Base-by-base conservation (phyloP, 169 alveolate species). In the Theileria sp. region DNA sequence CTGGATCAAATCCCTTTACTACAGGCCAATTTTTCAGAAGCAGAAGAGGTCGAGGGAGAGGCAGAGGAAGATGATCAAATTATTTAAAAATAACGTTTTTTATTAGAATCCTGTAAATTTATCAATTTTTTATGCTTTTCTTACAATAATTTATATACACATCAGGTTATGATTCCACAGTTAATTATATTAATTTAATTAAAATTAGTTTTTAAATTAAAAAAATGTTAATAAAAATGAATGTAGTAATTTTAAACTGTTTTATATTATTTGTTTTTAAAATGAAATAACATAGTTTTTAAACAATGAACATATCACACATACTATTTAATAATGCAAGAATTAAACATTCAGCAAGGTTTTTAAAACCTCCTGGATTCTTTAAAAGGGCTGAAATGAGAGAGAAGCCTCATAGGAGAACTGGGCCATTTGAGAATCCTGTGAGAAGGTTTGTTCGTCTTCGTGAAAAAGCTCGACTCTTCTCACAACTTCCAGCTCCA, bases 321-420 rank as follows among this genome's bases (percentile, higher is more conserved):
- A 32, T 38, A 66, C 38, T 66, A 2, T 44, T 66, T 8, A 19
- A 23, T 36, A 58, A 71, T 10, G 56, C 77, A 30, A 77, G 90
- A 13, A 65, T 77, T 74, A 73, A 13, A 61, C 78, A 84, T 50
- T 32, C 90, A 28, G 86, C 90, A 64, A 76, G 86, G 32, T 84
- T 77, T 56, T 34, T 84, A 81, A 80, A 81, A 13, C 90, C 90
- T 0, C 90, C 90, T 0, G 90, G 90, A 21, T 84, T 84, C 87
- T 92, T 92, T 88, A 92, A 92, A 67, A 87, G 95, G n/a, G 95
- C 95, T 36, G 94, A 87, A 72, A 68, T 90, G 79, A 87, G 95
- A 38, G 95, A 92, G 65, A 91, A 87, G 54, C 95, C 95, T 26
- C 84, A 92, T 12, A 77, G 93, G 34, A 90, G 85, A 79, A 88